These are phyloP conservation scores for Miscanthus lutarioriparius DNA, from an alignment of 176 grass and related monocot genomes.

Conservation along the genomic window DNA sequence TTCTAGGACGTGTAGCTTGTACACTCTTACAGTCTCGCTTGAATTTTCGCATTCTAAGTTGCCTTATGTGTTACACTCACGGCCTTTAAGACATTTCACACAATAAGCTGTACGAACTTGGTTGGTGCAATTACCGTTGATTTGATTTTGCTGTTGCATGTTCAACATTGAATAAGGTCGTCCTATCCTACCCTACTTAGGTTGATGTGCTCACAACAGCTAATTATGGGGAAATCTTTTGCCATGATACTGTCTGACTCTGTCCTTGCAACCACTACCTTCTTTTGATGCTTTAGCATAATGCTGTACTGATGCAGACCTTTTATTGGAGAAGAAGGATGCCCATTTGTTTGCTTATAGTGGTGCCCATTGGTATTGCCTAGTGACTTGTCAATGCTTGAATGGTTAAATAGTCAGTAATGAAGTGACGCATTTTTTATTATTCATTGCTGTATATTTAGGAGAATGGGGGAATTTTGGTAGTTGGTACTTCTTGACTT, in stretches of 20 bases:
- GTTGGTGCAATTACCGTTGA: neutral
- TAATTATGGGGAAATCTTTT: neutral
- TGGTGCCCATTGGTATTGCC: neutral
- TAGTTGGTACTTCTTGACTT: constrained; percentile 7
- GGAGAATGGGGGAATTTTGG: neutral
- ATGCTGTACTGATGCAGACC: neutral
- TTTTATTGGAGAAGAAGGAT: neutral
- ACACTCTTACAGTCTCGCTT: neutral
- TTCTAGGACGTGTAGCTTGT: neutral
- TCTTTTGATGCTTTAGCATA: constrained; percentile 18
- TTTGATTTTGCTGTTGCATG: constrained; percentile 5
- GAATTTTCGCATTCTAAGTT: neutral
- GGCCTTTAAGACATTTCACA: neutral
- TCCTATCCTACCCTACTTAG: neutral
- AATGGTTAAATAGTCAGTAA: neutral
- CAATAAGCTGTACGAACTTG: constrained; percentile 1
- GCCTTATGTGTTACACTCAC: neutral
- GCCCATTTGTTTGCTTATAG: neutral
- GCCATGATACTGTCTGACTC: neutral
- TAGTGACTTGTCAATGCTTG: constrained; percentile 12
- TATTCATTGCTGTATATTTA: constrained; percentile 3
- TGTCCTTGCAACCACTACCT: neutral
- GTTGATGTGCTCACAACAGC: neutral
- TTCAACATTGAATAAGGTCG: neutral
- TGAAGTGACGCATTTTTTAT: neutral